These are phyloP conservation scores for Phytophthora cryptogea DNA, from an alignment of 352 stramenopile genomes.

Conservation along the genomic window DNA sequence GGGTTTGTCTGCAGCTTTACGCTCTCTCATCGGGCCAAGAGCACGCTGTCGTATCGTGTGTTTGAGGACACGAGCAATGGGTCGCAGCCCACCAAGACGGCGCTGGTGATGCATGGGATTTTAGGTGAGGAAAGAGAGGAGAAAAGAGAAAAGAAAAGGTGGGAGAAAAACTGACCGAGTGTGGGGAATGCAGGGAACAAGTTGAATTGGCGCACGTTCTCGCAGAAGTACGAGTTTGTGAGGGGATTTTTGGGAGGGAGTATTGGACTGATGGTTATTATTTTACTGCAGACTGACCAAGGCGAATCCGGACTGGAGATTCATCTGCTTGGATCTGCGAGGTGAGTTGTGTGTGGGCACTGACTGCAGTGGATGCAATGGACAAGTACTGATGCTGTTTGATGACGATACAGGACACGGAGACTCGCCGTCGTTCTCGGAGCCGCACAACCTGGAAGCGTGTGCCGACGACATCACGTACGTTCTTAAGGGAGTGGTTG, in stretches of 20 bases:
- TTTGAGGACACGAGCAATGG: conserved; percentile 52
- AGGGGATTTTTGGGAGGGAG: neutral
- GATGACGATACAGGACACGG: conserved; percentile 50
- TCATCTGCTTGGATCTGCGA: conserved; percentile 69
- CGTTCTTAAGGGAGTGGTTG: conserved; percentile 6
- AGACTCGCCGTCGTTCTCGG: conserved; percentile 68
- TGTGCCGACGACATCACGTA: conserved; percentile 77
- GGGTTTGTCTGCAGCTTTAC: conserved; percentile 11
- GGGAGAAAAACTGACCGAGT: conserved; percentile 2
- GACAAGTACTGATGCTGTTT: conserved; percentile 2
- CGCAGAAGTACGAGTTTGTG: conserved; percentile 48
- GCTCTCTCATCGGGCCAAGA: conserved; percentile 39
- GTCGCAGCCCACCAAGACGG: conserved; percentile 57
- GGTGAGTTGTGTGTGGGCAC: conserved; percentile 39
- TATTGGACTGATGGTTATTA: conserved; percentile 2
- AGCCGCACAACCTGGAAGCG: conserved; percentile 64
- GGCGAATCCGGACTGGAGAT: conserved; percentile 67
- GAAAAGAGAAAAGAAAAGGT: neutral
- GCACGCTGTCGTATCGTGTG: conserved; percentile 64
- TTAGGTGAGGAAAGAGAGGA: conserved; percentile 45
- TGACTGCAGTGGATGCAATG: neutral
- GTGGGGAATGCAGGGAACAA: conserved; percentile 62
- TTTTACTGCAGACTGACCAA: conserved; percentile 51
- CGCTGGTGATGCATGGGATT: conserved; percentile 82
- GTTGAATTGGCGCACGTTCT: conserved; percentile 85